Evolutionary conservation across 352 stramenopile genomes (phyloP), one percentile per base, ranked within the genome.

Genomic region (Phytophthora pseudosyringae): DNA sequence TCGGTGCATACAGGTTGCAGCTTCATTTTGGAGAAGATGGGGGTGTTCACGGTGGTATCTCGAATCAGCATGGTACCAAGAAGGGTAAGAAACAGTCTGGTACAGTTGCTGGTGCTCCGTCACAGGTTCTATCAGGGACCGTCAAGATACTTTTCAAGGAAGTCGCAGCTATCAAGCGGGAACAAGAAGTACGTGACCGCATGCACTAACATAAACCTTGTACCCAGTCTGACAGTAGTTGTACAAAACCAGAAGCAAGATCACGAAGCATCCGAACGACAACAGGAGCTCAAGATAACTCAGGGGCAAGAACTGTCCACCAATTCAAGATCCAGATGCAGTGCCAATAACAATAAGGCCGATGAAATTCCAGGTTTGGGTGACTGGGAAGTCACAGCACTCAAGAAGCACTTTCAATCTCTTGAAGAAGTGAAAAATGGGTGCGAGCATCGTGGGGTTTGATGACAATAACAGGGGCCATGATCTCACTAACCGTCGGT

Each of bases 101-200:
- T 7, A 36, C 69, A 7, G 44, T 82, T 9, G 41, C 67, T 28
- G 67, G 71, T 7, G 67, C 75, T 6, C 72, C 75, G 46, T 66
- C 76, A 3, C 85, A 88, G 38, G 57, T 63, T 21, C 67, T 91
- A 62, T 92, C 83, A 8, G 79, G 82, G 1, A 92, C 80, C 0
- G 86, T 93, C 16, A 84, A 81, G 47, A 69, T 94, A 56, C 74
- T 94, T 3, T 88, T 93, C 52, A 76, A 78, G 29, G 83, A 91
- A 45, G 75, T 93, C 2, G 71, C 77, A 5, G 60, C 46, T 15
- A 85, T 83, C 40, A 73, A 85, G 53, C 61, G 78, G 1, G 71
- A 86, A 29, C 71, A 78, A 12, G 64, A 86, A 58, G 81, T 80
- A 46, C 4, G 43, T 33, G 26, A 12, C 21, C 36, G 4, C 2